These are phyloP conservation scores for Phanerochaete sordida DNA, from an alignment of 768 basidiomycete genomes.

Conservation along the genomic window DNA sequence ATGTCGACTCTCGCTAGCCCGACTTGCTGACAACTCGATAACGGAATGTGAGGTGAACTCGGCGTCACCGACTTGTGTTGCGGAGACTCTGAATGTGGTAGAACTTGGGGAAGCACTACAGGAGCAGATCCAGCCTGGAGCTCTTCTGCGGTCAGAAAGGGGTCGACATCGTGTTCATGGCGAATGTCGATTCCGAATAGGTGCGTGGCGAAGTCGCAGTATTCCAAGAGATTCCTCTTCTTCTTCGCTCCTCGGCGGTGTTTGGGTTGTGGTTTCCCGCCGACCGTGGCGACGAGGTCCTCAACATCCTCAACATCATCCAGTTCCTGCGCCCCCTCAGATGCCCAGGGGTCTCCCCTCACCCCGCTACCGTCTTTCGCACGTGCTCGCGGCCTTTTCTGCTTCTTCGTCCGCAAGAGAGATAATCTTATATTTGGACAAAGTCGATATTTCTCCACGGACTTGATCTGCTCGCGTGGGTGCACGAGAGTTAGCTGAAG, in stretches of 20 bases:
- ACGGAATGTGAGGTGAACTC: too few relatives aligned
- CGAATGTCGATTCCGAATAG: neutral
- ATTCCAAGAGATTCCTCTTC: neutral
- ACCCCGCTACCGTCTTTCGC: neutral
- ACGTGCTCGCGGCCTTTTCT: neutral
- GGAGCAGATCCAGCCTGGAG: too few relatives aligned
- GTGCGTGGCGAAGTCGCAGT: neutral
- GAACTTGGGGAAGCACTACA: too few relatives aligned
- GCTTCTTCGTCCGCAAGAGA: neutral
- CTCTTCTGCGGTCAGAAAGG: neutral
- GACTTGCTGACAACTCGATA: too few relatives aligned
- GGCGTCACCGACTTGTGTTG: too few relatives aligned
- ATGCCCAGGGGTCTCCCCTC: too few relatives aligned
- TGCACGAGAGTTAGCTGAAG: neutral
- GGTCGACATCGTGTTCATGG: neutral
- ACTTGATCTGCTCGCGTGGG: neutral
- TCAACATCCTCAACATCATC: neutral
- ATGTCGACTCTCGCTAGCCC: too few relatives aligned
- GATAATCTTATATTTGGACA: neutral
- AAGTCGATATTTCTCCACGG: neutral
- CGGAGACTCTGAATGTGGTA: too few relatives aligned
- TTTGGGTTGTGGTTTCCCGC: neutral
- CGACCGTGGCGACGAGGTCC: neutral
- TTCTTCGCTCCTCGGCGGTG: neutral
- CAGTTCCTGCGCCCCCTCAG: too few relatives aligned